These are phyloP conservation scores for Rhizopogon vulgaris DNA, from an alignment of 768 basidiomycete genomes.

Conservation along the genomic window DNA sequence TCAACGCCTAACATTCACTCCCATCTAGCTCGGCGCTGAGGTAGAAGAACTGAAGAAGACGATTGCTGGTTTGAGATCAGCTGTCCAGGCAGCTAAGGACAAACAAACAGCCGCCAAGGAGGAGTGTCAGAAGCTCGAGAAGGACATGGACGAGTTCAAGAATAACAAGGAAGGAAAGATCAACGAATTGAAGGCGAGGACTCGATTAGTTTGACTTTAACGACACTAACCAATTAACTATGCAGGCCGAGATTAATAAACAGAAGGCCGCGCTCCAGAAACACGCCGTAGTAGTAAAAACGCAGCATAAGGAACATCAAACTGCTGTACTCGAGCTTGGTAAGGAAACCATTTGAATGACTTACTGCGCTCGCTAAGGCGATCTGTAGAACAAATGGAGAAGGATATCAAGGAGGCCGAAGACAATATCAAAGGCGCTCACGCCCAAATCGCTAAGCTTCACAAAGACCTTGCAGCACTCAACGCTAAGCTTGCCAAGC, in stretches of 20 bases:
- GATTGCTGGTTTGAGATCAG: conserved; percentile 51
- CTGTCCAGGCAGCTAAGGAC: conserved; percentile 59
- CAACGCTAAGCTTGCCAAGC: conserved; percentile 35
- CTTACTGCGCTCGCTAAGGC: neutral
- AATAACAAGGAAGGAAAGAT: conserved; percentile 98
- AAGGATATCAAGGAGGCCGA: conserved; percentile 22
- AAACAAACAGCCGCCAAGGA: conserved; percentile 73
- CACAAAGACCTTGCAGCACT: conserved; percentile 60
- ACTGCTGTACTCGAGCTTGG: conserved; percentile 85
- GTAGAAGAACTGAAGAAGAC: conserved; percentile 65
- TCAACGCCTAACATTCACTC: neutral
- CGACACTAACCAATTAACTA: neutral
- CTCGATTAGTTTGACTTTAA: neutral
- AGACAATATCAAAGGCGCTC: conserved; percentile 23
- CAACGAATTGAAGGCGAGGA: conserved; percentile 78
- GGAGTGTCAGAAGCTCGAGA: conserved; percentile 84
- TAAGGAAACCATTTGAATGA: conserved; percentile 28
- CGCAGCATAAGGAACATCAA: conserved; percentile 84
- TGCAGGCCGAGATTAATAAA: conserved; percentile 67
- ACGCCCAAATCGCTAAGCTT: conserved; percentile 44
- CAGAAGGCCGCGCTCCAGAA: conserved; percentile 80
- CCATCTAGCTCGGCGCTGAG: conserved; percentile 65
- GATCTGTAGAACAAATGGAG: conserved; percentile 23
- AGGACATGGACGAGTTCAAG: conserved; percentile 98
- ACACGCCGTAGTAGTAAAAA: conserved; percentile 76